Percentiles rank a stretch among this genome's conserved stretches.
Evolutionary conservation across 2,329 filamentous ascomycete species (phyloP).

Genomic region (Hypoxylon sp.): DNA sequence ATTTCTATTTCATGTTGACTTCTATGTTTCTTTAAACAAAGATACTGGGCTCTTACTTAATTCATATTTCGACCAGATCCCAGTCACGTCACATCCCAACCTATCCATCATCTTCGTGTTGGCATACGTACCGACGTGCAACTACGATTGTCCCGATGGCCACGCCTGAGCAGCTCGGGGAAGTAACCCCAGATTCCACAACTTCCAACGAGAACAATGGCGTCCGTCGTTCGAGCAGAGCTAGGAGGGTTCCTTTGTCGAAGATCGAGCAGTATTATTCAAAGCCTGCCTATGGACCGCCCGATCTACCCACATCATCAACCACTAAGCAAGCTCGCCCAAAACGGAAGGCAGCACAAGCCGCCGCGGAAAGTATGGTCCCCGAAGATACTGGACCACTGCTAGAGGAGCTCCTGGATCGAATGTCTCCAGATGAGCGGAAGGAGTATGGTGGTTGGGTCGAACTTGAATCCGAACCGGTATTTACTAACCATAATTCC

Average conservation of each 20-base stretch:
- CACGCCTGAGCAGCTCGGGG: slow-evolving; percentile 7
- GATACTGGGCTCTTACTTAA: neutral
- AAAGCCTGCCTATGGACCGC: slow-evolving; percentile 32
- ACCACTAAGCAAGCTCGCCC: slow-evolving; percentile 54
- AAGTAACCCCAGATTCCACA: slow-evolving; percentile 12
- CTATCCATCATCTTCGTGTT: neutral
- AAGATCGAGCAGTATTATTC: slow-evolving; percentile 47
- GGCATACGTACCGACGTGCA: neutral
- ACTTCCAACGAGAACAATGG: slow-evolving; percentile 23
- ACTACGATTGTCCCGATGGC: slow-evolving; percentile 22
- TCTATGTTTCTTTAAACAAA: neutral
- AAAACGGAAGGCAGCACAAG: slow-evolving; percentile 62
- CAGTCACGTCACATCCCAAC: neutral
- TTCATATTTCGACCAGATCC: neutral
- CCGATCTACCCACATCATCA: slow-evolving; percentile 31
- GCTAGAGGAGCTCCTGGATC: slow-evolving; percentile 63
- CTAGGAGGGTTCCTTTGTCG: slow-evolving; percentile 37
- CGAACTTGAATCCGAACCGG: slow-evolving; percentile 92
- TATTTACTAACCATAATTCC: slow-evolving; percentile 57
- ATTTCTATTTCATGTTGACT: neutral
- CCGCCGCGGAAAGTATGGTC: slow-evolving; percentile 52
- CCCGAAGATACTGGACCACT: slow-evolving; percentile 56
- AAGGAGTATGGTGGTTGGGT: slow-evolving; percentile 79
- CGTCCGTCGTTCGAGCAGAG: slow-evolving; percentile 45
- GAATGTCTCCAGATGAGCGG: slow-evolving; percentile 67